Base-by-base conservation (phyloP, 2,329 filamentous ascomycete species). In the Penicillium olsonii region DNA sequence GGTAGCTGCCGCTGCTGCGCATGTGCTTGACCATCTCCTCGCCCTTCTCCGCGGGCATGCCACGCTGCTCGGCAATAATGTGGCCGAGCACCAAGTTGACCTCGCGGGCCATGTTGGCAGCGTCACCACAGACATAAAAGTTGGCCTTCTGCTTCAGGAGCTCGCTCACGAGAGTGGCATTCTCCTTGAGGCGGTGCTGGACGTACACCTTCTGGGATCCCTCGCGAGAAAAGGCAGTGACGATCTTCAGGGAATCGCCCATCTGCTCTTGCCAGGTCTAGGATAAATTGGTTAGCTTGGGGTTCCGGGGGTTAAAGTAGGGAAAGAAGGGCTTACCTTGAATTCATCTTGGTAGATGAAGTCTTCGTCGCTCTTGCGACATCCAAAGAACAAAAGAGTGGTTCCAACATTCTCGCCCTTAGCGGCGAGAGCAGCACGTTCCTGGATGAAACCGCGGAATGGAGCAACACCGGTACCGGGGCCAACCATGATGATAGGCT, bases 21-120 rank as follows among this genome's bases (percentile, higher is more conserved):
- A 99, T 96, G 63, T 87, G 87, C 83, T 97, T 99, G 53, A 99
- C 91, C 65, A 96, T 86, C 68, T 97, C 92, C 75, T 99, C 94
- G 12, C 84, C 94, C 81, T 96, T 96, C 56, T 87, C 79, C 64
- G 92, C 87, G 2, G 90, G 80, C 50, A 97, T 81, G 42, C 87
- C 87, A 45, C 94, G 84, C 71, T 95, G 83, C 68, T 92, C 84
- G 20, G 91, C 80, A 61, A 99, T 86, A 66, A 97, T 95, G 68
- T 95, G 86, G 20, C 81, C 87, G 37, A 99, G 79, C n/a, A 90
- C 84, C 19, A 86, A 79, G 70, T 95, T 96, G 65, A 96, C 91
- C 70, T 95, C 92, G 50, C 92, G 86, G 39, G 92, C 92, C 92
- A 96, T 96, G 77, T 96, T 92, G 48, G 94, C 89, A 0, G 95